Percentiles rank a stretch among this genome's conserved stretches.
These are phyloP conservation scores for Hawksworthiomyces lignivorus DNA, from an alignment of 2,329 filamentous ascomycete species.

Conservation along the genomic window DNA sequence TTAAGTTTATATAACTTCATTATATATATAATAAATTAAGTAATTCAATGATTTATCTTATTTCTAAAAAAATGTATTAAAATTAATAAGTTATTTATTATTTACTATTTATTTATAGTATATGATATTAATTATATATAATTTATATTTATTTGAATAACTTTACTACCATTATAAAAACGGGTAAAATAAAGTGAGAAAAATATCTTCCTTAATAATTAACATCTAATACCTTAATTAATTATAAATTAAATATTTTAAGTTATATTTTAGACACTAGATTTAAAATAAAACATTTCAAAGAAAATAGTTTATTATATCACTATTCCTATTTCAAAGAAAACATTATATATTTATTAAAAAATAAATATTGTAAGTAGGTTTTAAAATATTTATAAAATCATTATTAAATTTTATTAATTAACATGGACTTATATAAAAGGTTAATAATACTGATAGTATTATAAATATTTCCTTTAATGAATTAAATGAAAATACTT, in stretches of 20 bases:
- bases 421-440: too few species aligned
- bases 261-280: conserved; percentile 4
- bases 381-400: neutral
- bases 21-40: too few species aligned
- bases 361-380: neutral
- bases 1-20: too few species aligned
- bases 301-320: neutral
- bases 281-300: too few species aligned
- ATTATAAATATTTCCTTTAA: neutral
- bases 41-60: neutral
- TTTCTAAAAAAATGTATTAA: conserved; percentile 7
- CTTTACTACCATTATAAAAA: conserved; percentile 9
- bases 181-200: too few species aligned
- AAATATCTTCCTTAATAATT: too few species aligned
- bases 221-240: too few species aligned
- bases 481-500: neutral
- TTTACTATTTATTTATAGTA: neutral
- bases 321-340: neutral
- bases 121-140: neutral
- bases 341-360: neutral
- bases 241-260: neutral
- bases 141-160: neutral
- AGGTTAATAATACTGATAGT: too few species aligned
- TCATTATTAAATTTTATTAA: too few species aligned
- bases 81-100: conserved; percentile 6